A percentile compares a stretch with the other conserved stretches of the same genome.
These are phyloP conservation scores for Cicer judaicum DNA, from an alignment of 306 rosid species.

Conservation along the genomic window DNA sequence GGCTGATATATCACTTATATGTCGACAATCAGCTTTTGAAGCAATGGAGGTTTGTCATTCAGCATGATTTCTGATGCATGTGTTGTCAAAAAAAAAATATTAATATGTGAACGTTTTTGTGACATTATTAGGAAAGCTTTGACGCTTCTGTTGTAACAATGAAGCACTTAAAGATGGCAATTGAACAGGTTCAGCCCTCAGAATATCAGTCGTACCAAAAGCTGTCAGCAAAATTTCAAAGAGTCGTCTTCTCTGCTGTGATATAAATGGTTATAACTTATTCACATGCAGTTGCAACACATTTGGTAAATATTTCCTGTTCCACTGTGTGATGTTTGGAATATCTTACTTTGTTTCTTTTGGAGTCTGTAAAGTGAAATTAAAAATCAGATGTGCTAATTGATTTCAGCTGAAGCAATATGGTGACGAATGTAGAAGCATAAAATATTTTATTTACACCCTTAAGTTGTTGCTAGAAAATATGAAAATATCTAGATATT, in stretches of 20 bases:
- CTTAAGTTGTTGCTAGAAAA: constrained; percentile 1
- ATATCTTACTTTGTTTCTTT: constrained; percentile 28
- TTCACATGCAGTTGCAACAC: constrained; percentile 38
- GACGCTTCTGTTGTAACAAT: constrained; percentile 68
- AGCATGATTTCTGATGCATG: constrained; percentile 11
- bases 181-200: constrained; percentile 68
- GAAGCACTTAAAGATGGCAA: constrained; percentile 74
- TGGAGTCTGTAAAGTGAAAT: constrained; percentile 15
- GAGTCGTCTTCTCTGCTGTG: constrained; percentile 59
- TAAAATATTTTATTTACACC: constrained; percentile 18
- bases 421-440: not conserved
- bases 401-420: constrained; percentile 6
- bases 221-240: constrained; percentile 71
- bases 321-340: constrained; percentile 20
- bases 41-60: constrained; percentile 79
- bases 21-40: constrained; percentile 83
- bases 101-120: constrained; percentile 26
- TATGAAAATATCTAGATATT: not conserved
- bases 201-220: constrained; percentile 66
- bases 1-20: constrained; percentile 82
- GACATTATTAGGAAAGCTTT: constrained; percentile 66
- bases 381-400: constrained; percentile 1
- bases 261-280: constrained; percentile 47
- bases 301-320: constrained; percentile 54
- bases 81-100: constrained; percentile 29